Evolutionary conservation across 2,329 filamentous ascomycete genomes (phyloP).

Genomic region (Orbilia javanica): DNA sequence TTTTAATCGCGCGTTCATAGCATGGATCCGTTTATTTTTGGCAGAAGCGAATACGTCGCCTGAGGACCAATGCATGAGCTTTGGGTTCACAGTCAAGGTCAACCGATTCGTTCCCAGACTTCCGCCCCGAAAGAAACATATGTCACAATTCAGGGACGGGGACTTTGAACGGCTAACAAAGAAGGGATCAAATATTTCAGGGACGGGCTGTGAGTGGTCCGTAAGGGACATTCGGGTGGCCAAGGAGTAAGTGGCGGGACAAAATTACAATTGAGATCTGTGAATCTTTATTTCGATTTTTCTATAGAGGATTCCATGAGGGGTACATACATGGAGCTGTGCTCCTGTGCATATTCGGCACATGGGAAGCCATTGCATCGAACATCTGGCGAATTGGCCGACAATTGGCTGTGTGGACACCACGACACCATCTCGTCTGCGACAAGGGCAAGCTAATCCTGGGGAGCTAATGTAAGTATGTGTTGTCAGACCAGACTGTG

Average conservation of each 20-base stretch:
- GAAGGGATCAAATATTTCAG: constrained; percentile 45
- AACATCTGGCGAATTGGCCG: constrained; percentile 48
- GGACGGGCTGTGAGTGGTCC: constrained; percentile 46
- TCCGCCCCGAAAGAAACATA: constrained; percentile 3
- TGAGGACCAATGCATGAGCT: constrained; percentile 51
- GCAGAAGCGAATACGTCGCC: constrained; percentile 40
- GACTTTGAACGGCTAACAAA: constrained; percentile 37
- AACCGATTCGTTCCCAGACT: constrained; percentile 56
- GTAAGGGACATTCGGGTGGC: constrained; percentile 11
- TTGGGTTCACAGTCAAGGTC: constrained; percentile 34
- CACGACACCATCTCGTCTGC: constrained; percentile 56
- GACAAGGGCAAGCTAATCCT: constrained; percentile 56
- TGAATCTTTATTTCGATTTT: constrained; percentile 27
- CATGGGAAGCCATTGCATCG: constrained; percentile 42
- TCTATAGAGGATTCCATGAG: constrained; percentile 48
- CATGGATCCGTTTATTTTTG: constrained; percentile 56
- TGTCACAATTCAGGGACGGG: constrained; percentile 54
- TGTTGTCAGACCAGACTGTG: constrained; percentile 53
- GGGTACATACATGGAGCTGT: constrained; percentile 16
- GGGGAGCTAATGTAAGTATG: constrained; percentile 58
- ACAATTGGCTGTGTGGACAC: constrained; percentile 58
- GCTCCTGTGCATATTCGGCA: constrained; percentile 40
- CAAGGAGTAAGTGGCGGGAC: constrained; percentile 26
- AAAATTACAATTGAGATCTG: constrained; percentile 34
- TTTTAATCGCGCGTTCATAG: constrained; percentile 56